A percentile compares a stretch with the other conserved stretches of the same genome.
Evolutionary conservation across 2,329 filamentous ascomycete genomes (phyloP).

Genomic region (Cladosporium sp.): DNA sequence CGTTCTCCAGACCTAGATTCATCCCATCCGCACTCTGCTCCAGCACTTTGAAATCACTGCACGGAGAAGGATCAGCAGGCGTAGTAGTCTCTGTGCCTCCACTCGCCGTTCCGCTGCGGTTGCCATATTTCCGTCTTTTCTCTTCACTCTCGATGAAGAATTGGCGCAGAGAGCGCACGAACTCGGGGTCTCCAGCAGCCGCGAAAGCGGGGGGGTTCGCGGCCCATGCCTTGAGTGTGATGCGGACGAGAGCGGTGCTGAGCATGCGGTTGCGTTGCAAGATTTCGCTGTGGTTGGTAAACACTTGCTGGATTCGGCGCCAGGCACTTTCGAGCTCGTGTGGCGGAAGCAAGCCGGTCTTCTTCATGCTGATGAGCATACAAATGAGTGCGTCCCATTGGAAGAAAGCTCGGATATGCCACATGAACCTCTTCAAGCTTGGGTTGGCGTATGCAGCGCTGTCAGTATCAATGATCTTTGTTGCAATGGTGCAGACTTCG

Average conservation of each 20-base stretch:
- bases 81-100: not conserved
- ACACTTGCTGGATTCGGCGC: constrained; percentile 43
- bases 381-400: constrained; percentile 40
- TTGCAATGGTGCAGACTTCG: constrained; percentile 37
- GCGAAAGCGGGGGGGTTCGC: constrained; percentile 17
- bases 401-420: constrained; percentile 51
- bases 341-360: constrained; percentile 20
- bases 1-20: constrained; percentile 5
- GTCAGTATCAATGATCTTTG: constrained; percentile 40
- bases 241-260: constrained; percentile 39
- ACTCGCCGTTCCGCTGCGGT: not conserved
- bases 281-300: constrained; percentile 40
- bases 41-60: not conserved
- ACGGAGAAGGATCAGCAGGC: not conserved
- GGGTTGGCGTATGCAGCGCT: constrained; percentile 38
- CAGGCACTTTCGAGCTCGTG: constrained; percentile 37
- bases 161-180: constrained; percentile 14
- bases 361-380: constrained; percentile 32
- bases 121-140: not conserved
- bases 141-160: not conserved
- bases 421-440: constrained; percentile 45
- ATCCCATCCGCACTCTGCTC: not conserved
- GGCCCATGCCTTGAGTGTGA: constrained; percentile 45
- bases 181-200: constrained; percentile 15
- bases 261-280: constrained; percentile 36